A percentile compares a stretch with the other conserved stretches of the same genome.
Evolutionary conservation across 1,284 basidiomycete genomes (phyloP).

Genomic region (Ceratobasidium sp.): DNA sequence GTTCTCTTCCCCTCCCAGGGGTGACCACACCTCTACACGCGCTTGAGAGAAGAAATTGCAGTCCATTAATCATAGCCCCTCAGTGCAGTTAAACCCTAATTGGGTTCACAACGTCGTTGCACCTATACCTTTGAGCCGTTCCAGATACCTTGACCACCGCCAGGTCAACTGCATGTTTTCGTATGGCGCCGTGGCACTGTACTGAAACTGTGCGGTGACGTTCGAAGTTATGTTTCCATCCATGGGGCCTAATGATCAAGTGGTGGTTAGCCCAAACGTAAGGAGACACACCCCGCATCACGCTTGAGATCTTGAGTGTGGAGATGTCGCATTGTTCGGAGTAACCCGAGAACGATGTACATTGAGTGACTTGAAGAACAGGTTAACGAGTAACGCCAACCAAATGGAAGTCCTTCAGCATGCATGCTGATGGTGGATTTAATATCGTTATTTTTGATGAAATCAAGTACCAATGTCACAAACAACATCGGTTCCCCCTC

Average conservation of each 20-base stretch:
- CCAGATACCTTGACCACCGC: no score
- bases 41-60: no score
- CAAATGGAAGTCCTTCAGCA: slow-evolving; percentile 54
- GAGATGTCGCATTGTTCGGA: slow-evolving; percentile 55
- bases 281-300: slow-evolving; percentile 52
- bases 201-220: slow-evolving; percentile 52
- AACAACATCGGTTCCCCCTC: slow-evolving; percentile 54
- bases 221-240: slow-evolving; percentile 51
- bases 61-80: no score
- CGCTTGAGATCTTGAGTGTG: slow-evolving; percentile 54
- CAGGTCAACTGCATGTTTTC: slow-evolving; percentile 51
- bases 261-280: not conserved
- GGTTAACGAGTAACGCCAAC: slow-evolving; percentile 49
- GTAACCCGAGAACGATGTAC: slow-evolving; percentile 55
- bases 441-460: no score
- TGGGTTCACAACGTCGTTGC: no score
- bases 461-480: slow-evolving; percentile 50
- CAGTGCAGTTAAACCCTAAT: no score
- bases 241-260: slow-evolving; percentile 44
- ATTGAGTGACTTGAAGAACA: slow-evolving; percentile 55
- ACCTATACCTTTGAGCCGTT: no score
- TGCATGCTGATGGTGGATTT: no score
- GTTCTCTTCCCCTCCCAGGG: no score
- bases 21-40: no score
- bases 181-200: slow-evolving; percentile 55